Evolutionary conservation across 345 rosid species (phyloP), one percentile per base, ranked within the genome.

Genomic region (Eucalyptus curtisii): DNA sequence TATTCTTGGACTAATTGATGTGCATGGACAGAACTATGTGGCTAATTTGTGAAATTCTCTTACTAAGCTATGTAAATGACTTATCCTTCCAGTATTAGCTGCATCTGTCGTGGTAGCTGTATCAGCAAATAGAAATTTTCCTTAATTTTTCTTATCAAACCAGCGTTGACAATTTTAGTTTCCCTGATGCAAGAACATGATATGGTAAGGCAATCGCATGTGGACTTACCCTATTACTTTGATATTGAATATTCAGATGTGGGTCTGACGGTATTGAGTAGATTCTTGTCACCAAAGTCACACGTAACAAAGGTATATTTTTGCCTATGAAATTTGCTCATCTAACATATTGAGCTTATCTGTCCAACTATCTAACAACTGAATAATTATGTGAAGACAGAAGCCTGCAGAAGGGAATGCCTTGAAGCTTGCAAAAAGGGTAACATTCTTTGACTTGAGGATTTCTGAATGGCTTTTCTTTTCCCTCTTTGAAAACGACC

Each of bases 371-470:
- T 92, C 94, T 97, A 94, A 96, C 93, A 87, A 90, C 88, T 90
- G 80, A 92, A 92, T 89, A 90, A 94, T 97, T 86, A 22, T 92
- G 87, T 92, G 95, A 95, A 93, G 94, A 92, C 96, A 97, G 99
- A 96, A 95, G 94, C 93, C 94, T 90, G 89, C 90, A 57, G 96
- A 92, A 86, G 91, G 97, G 91, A 96, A 94, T 94, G 98, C 98
- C 87, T 95, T 93, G 82, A 95, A 94, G 88, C 99, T 95, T 91
- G 99, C 99, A 90, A 98, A 96, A 91, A 92, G 99, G 97, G 99
- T 98, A 97, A 88, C 61, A 27, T 66, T 85, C 87, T 89, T 86
- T 10, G 76, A 31, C 59, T 89, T 71, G 85, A 33, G 49, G 31
- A 76, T 55, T 85, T 87, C 86, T 24, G 8, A 42, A 40, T 64